These are phyloP conservation scores for Crithidia mellificae DNA, from an alignment of 208 protist genomes.

Conservation along the genomic window DNA sequence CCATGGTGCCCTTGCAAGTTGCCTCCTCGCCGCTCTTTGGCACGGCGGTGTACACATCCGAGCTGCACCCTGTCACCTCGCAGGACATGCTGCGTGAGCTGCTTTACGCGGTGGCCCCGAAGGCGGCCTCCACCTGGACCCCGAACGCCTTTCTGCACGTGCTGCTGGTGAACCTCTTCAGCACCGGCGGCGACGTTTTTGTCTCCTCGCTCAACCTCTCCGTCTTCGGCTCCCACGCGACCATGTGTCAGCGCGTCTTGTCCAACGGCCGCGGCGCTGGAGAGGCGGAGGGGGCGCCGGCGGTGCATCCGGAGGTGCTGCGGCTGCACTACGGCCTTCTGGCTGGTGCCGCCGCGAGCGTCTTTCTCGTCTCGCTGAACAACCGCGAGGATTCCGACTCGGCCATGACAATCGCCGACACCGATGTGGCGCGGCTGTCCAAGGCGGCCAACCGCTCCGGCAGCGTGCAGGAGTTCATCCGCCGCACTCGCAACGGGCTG, in stretches of 20 bases:
- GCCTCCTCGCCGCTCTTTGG: constrained; percentile 42
- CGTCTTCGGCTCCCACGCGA: constrained; percentile 38
- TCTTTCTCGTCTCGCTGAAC: constrained; percentile 31
- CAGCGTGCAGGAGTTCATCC: constrained; percentile 36
- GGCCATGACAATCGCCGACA: constrained; percentile 12
- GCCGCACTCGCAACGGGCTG: constrained; percentile 22
- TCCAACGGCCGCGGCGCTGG: neutral
- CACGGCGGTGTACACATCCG: constrained; percentile 26
- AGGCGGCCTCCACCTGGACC: constrained; percentile 11
- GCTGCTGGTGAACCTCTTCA: constrained; percentile 32
- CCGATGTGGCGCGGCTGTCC: neutral
- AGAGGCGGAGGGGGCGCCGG: neutral
- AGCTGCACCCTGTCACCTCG: constrained; percentile 17
- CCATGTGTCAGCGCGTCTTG: constrained; percentile 18
- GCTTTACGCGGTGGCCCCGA: constrained; percentile 18
- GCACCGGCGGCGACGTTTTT: constrained; percentile 27
- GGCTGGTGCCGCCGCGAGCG: constrained; percentile 21
- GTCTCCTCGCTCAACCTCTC: constrained; percentile 39
- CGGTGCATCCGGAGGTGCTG: constrained; percentile 15
- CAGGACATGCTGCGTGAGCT: constrained; percentile 20
- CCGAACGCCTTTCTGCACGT: constrained; percentile 32
- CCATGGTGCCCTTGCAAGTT: constrained; percentile 28
- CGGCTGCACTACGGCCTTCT: constrained; percentile 20
- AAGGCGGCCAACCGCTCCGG: constrained; percentile 30
- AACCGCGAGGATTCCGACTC: constrained; percentile 24